Evolutionary conservation across 345 rosid genomes (phyloP), one percentile per base, ranked within the genome.

Genomic region (Leavenworthia alabamica): DNA sequence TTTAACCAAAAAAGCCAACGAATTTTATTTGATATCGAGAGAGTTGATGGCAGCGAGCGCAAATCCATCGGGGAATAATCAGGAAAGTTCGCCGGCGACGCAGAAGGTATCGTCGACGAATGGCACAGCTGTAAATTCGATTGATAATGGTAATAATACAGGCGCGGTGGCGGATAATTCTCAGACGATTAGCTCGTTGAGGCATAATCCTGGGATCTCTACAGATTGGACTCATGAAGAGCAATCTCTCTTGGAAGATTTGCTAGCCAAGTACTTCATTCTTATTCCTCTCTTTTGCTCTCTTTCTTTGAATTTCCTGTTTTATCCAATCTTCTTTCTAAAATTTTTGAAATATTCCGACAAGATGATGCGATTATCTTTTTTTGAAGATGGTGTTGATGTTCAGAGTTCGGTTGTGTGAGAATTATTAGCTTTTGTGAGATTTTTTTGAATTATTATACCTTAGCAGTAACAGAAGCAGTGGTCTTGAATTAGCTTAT

Each of bases 161-260:
- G 79, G 56, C 9, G 46, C 44, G 56, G 28, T 55, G 67, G 60
- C 1, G 58, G 84, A 80, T 60, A 80, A 70, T 56, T 68, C 78
- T 43, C 66, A 63, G 54, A 75, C 85, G 31, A 66, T 56, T 56
- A 54, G 83, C 8, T 78, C 83, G n/a, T 70, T 85, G 77, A 73
- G 73, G 73, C 96, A 88, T 78, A 71, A 78, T 56, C 75, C 93
- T 12, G 90, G 88, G 66, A 79, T 88, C 67, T 77, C 84, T 52
- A 45, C 49, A 6, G 84, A 85, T 45, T 88, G 93, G 93, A 82
- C 73, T 48, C 37, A 77, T 26, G 93, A 88, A 1, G 96, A 88
- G 46, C 90, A 85, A 74, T 82, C 82, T 8, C 45, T 77, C 22
- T 77, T 85, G 35, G 96, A 88, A 27, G 90, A 88, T 65, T 83